Base-by-base conservation (phyloP, 1,139 yeast species). In the Blastobotrys elegans region DNA sequence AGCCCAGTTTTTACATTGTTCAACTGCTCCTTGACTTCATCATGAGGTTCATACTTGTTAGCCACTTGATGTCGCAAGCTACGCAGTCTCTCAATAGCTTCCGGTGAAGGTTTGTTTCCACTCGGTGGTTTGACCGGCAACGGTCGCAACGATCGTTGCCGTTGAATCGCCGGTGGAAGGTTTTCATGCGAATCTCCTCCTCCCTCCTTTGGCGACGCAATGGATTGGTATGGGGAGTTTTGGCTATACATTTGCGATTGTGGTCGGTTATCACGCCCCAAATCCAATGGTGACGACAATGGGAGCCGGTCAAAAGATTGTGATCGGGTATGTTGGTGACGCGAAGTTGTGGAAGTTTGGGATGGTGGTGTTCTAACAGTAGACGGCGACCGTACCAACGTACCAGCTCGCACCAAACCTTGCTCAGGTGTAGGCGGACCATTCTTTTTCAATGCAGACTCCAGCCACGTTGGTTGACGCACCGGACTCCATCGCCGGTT, bases 401-500 rank as follows among this genome's bases (percentile, higher is more conserved):
- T 50, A 8, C 55, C 50, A 17, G 46, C 30, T 6, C 51, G 42
- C 13, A 43, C 47, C 44, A 47, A 37, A n/a, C 47, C 43, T 16
- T 49, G 47, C 29, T 48, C 50, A 11, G 55, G 57, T 3, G 54
- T 47, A 4, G 54, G 41, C 2, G 54, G 51, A 10, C 54, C 48
- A 43, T 50, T 57, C 45, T 58, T 59, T 43, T 54, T 57, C 27
- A 62, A 45, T 5, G 65, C 65, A 43, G 60, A 59, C 36, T 61
- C 65, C 13, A 62, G 48, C 66, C 66, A 62, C 2, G 65, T 58
- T 5, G 62, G 56, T 36, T 58, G 60, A 20, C 61, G 50, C 2
- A 51, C 55, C 6, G 64, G 63, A 40, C 61, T 59, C 58, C 61
- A 55, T 16, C 60, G 49, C 26, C 64, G 50, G 18, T 22, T 43